phyloP scores from a whole-genome alignment of 192 early-diverging fungal species.

The Paraglomus occultum region DNA sequence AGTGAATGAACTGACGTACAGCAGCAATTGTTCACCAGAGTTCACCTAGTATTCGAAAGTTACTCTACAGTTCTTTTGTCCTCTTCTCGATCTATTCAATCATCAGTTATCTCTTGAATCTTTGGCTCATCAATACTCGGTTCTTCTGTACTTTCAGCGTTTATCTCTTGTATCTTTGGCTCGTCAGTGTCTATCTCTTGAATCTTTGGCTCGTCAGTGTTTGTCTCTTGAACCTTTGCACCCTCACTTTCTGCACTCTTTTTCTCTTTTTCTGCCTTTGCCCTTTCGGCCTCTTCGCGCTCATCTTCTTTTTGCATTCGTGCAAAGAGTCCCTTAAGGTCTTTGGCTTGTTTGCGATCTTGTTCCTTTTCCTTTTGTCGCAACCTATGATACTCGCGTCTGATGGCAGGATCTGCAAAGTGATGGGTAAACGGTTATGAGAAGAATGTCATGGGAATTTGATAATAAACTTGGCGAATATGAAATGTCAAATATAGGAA shows the following conservation, averaged over 20 bases:
- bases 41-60: no score
- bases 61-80: no score
- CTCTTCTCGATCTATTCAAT: no score
- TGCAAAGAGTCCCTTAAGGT: constrained; percentile 41
- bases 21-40: no score
- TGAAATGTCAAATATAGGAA: no score
- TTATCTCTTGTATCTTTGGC: constrained; percentile 3
- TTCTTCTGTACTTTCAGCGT: neutral
- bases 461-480: neutral
- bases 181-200: neutral
- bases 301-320: constrained; percentile 35
- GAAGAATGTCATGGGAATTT: neutral
- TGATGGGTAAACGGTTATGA: neutral
- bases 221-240: neutral
- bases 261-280: neutral
- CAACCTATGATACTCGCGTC: constrained; percentile 36
- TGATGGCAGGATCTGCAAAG: constrained; percentile 36
- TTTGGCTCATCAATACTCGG: neutral
- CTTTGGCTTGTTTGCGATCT: constrained; percentile 41
- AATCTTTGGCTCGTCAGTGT: neutral
- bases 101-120: neutral
- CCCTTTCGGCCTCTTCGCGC: constrained; percentile 31
- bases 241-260: neutral
- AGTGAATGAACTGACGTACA: no score
- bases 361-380: constrained; percentile 38